A percentile compares a stretch with the other conserved stretches of the same genome.
Conservation (phyloP, 2,329 filamentous ascomycete species). For the Aspergillus jensenii region DNA sequence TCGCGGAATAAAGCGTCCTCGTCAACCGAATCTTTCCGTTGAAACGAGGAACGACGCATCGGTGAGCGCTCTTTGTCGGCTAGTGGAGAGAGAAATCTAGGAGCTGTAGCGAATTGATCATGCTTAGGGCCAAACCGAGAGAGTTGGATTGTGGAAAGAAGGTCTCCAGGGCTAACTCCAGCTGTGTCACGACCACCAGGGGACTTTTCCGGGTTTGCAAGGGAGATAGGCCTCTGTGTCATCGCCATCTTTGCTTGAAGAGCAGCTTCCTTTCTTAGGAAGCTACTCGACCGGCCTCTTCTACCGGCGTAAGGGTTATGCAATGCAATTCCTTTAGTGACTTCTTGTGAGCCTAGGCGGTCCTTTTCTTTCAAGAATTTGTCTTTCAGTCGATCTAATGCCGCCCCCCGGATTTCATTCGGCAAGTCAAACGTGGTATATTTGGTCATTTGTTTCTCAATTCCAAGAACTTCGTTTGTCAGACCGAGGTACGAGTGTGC, state of each 20-base stretch:
- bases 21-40: conserved; percentile 77
- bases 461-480: conserved; percentile 86
- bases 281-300: conserved; percentile 70
- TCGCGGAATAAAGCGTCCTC: conserved; percentile 87
- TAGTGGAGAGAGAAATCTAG: conserved; percentile 39
- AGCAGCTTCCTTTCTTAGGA: conserved; percentile 75
- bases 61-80: conserved; percentile 42
- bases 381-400: conserved; percentile 81
- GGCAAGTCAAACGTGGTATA: conserved; percentile 90
- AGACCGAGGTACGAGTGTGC: conserved; percentile 92
- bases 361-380: conserved; percentile 88
- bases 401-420: conserved; percentile 81
- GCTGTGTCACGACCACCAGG: conserved; percentile 33
- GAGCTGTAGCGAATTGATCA: conserved; percentile 35
- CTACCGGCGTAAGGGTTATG: conserved; percentile 73
- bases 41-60: conserved; percentile 46
- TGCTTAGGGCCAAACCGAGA: conserved; percentile 60
- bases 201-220: conserved; percentile 18
- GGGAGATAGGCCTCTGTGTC: conserved; percentile 35
- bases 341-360: conserved; percentile 75
- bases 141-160: conserved; percentile 74
- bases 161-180: conserved; percentile 70
- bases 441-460: conserved; percentile 89
- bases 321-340: conserved; percentile 88
- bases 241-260: conserved; percentile 63